Percentiles rank a stretch among this genome's conserved stretches.
These are phyloP conservation scores for Lodderomyces theae DNA, from an alignment of 1,139 yeast genomes.

Conservation along the genomic window DNA sequence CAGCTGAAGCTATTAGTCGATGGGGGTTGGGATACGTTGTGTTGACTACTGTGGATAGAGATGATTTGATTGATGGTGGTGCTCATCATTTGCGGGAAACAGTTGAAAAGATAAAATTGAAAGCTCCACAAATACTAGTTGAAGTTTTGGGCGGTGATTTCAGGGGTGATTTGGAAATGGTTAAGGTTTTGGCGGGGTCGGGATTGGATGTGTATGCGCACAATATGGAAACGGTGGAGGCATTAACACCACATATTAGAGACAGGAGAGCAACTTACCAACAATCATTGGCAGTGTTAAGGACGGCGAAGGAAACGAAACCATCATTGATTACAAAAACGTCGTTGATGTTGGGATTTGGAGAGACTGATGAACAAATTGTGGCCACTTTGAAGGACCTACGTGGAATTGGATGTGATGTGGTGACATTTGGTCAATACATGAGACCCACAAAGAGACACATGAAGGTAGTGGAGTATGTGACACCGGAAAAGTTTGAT, in stretches of 20 bases:
- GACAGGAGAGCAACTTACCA: constrained; percentile 96
- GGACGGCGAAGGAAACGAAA: constrained; percentile 74
- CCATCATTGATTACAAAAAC: constrained; percentile 86
- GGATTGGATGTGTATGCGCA: constrained; percentile 98
- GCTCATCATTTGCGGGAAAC: constrained; percentile 88
- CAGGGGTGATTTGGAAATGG: constrained; percentile 84
- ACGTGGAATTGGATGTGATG: constrained; percentile 78
- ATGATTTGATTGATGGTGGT: constrained; percentile 92
- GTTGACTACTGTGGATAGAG: constrained; percentile 95
- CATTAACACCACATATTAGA: constrained; percentile 87
- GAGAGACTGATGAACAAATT: constrained; percentile 91
- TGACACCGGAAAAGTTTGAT: constrained; percentile 93
- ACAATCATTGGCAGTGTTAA: constrained; percentile 76
- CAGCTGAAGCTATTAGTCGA: constrained; percentile 94
- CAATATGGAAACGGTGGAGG: constrained; percentile 95
- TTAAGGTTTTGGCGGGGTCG: constrained; percentile 71
- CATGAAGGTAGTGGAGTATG: constrained; percentile 95
- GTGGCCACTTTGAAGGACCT: constrained; percentile 71
- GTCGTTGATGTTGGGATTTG: constrained; percentile 93
- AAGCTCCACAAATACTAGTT: constrained; percentile 87
- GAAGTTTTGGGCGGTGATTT: constrained; percentile 96
- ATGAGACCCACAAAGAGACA: constrained; percentile 99
- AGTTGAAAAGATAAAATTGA: constrained; percentile 75
- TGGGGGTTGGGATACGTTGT: constrained; percentile 99
- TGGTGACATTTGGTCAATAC: constrained; percentile 97